Evolutionary conservation across 2,329 filamentous ascomycete genomes (phyloP), one percentile per base, ranked within the genome.

Genomic region (Sphaceloma murrayae): DNA sequence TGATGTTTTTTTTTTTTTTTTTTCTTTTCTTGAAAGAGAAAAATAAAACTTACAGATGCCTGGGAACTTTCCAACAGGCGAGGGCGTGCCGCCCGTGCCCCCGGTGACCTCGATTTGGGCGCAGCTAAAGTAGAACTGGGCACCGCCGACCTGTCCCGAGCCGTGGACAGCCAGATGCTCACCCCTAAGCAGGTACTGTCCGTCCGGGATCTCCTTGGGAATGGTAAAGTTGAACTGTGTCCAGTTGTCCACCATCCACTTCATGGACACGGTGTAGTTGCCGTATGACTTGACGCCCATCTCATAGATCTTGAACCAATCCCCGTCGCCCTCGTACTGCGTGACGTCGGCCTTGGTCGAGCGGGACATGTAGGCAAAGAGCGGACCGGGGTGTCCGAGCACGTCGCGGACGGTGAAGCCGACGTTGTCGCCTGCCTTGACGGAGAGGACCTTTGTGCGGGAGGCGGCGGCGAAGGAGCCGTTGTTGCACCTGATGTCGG

Each of bases 81-180:
- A 31, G 8, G 26, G 17, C n/a, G 47, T 42, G 19, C 13, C 24
- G 10, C 44, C 39, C n/a, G 22, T 31, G 3, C 45, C 49, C 18
- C 47, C 49, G 7, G 46, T 38, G 16, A 52, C 47, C 44, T 48
- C 50, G 24, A 52, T 45, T 29, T 52, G 50, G 18, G 45, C 50
- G 49, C 61, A 66, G 11, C 55, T 56, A 46, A 62, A 53, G 43
- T 65, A 65, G 48, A 63, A 60, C 46, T 66, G 60, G 11, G 63
- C 61, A 49, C 69, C 57, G 5, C 42, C 34, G 1, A 33, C 19
- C 17, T 31, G 34, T 17, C 38, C 42, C n/a, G 70, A 71, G 16
- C 73, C 70, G 58, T 75, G 72, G 27, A 75, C 61, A 5, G 72
- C 71, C 34, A 74, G 63, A 22, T 70, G 64, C 61, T 76, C 72